These are phyloP conservation scores for Thelonectria discophora DNA, from an alignment of 2,329 filamentous ascomycete species.

Conservation along the genomic window DNA sequence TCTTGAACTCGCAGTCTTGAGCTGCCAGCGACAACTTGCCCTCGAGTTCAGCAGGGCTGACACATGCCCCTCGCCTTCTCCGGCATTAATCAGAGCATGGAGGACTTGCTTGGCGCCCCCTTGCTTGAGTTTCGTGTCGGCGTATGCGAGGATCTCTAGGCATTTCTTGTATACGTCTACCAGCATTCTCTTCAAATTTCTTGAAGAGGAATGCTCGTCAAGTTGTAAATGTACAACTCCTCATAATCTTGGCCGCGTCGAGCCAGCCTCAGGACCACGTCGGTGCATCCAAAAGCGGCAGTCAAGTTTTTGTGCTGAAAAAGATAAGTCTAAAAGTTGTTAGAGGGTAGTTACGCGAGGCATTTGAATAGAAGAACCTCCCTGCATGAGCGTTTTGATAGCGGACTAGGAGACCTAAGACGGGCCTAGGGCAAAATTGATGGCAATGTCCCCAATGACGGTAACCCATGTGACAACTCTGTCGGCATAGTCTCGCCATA, in stretches of 20 bases:
- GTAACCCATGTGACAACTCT: neutral
- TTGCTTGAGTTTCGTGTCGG: neutral
- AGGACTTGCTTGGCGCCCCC: neutral
- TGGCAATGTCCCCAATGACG: slow-evolving; percentile 9
- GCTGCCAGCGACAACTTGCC: neutral
- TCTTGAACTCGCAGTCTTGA: neutral
- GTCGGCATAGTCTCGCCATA: slow-evolving; percentile 16
- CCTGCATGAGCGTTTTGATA: slow-evolving; percentile 11
- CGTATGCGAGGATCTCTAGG: slow-evolving; percentile 4
- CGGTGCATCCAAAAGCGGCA: slow-evolving; percentile 4
- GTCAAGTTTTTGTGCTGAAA: slow-evolving; percentile 6
- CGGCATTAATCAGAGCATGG: slow-evolving; percentile 6
- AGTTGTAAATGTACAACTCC: slow-evolving; percentile 2
- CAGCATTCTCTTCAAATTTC: slow-evolving; percentile 2
- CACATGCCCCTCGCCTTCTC: neutral
- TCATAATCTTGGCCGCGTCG: slow-evolving; percentile 11
- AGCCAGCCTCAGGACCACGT: slow-evolving; percentile 1
- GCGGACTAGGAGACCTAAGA: slow-evolving; percentile 6
- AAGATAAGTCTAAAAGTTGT: slow-evolving; percentile 1
- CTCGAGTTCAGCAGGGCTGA: neutral
- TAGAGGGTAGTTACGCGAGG: neutral
- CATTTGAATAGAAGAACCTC: neutral
- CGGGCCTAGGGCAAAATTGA: slow-evolving; percentile 6
- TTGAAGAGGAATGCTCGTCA: neutral
- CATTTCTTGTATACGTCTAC: neutral